These are phyloP conservation scores for Coniochaeta sp. DNA, from an alignment of 2,329 filamentous ascomycete genomes.

Conservation along the genomic window DNA sequence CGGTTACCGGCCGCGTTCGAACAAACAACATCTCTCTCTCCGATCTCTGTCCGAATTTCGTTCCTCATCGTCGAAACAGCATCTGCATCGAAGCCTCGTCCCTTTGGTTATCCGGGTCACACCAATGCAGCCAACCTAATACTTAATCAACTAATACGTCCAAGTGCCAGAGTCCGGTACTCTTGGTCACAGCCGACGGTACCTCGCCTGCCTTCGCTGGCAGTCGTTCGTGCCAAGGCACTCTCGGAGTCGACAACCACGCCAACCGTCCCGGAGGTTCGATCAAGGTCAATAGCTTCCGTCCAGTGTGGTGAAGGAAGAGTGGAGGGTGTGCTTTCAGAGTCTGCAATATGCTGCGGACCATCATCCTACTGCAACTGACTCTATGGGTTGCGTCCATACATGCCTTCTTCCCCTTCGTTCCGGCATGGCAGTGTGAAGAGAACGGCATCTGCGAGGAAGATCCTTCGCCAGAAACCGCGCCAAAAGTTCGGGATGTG, in stretches of 20 bases:
- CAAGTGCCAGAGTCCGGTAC: constrained; percentile 17
- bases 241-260: background rate
- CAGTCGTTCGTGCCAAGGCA: constrained; percentile 2
- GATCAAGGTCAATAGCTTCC: background rate
- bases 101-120: background rate
- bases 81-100: background rate
- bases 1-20: background rate
- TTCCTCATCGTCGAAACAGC: background rate
- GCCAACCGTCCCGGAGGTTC: background rate
- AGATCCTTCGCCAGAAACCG: constrained; percentile 14
- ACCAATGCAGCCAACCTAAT: constrained; percentile 19
- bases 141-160: constrained; percentile 19
- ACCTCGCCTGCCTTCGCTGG: background rate
- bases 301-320: constrained; percentile 13
- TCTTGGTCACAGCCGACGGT: constrained; percentile 9
- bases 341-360: constrained; percentile 32
- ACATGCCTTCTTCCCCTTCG: constrained; percentile 42
- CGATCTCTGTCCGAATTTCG: background rate
- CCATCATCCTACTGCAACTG: constrained; percentile 34
- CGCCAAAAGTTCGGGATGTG: constrained; percentile 6
- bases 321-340: constrained; percentile 11
- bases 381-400: constrained; percentile 38
- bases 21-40: background rate
- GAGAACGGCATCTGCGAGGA: constrained; percentile 18
- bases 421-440: constrained; percentile 23